phyloP scores from a whole-genome alignment of 2,329 filamentous ascomycete genomes.

The Waltergamsia citrina region DNA sequence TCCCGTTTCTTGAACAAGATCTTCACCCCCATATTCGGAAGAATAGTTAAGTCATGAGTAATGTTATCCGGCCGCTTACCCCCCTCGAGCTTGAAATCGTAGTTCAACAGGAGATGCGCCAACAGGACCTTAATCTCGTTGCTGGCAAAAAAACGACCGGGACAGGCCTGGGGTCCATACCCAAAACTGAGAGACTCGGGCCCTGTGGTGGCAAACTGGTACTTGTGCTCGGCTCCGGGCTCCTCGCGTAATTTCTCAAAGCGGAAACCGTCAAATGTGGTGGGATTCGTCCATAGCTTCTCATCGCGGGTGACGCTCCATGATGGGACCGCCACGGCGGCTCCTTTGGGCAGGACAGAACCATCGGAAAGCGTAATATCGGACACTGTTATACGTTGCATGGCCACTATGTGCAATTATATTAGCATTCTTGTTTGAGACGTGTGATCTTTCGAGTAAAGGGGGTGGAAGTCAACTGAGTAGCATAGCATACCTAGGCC shows the following conservation, averaged over 20 bases:
- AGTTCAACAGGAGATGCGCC: constrained; percentile 16
- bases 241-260: constrained; percentile 29
- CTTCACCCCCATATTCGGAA: no score
- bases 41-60: no score
- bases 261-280: constrained; percentile 37
- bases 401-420: neutral
- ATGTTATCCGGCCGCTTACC: no score
- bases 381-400: neutral
- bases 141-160: constrained; percentile 30
- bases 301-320: no score
- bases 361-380: constrained; percentile 23
- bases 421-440: no score
- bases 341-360: constrained; percentile 29
- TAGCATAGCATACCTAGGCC: neutral
- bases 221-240: constrained; percentile 13
- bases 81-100: constrained; percentile 14
- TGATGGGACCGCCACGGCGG: constrained; percentile 25
- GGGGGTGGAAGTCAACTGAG: no score
- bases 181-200: constrained; percentile 30
- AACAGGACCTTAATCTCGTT: constrained; percentile 27
- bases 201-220: constrained; percentile 38
- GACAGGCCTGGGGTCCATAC: constrained; percentile 29
- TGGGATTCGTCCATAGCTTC: no score
- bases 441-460: no score
- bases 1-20: no score